phyloP scores from a whole-genome alignment of 495 filamentous ascomycete species.

The Bacidia rubella region DNA sequence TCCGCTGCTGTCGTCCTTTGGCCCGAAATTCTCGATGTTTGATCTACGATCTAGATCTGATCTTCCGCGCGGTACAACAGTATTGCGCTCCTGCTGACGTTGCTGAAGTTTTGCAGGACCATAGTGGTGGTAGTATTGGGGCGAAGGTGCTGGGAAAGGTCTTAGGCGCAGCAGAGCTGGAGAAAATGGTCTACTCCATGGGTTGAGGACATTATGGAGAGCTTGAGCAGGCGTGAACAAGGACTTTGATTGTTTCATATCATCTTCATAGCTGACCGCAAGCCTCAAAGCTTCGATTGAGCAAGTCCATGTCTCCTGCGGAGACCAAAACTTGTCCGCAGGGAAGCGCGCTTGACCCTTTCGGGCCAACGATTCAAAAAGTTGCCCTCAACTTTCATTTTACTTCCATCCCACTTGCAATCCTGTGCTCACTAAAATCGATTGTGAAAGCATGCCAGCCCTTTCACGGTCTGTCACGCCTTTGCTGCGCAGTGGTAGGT shows the following conservation, averaged over 20 bases:
- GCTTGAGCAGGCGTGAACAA: not conserved
- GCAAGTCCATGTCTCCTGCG: too few relatives aligned
- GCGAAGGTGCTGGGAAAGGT: not conserved
- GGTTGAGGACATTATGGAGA: not conserved
- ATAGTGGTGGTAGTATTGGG: not conserved
- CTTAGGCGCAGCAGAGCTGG: not conserved
- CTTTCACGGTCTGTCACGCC: slow-evolving; percentile 53
- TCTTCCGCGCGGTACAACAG: not conserved
- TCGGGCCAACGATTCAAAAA: slow-evolving; percentile 1
- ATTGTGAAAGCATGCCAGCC: slow-evolving; percentile 37
- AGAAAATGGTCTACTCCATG: not conserved
- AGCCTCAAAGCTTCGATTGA: too few relatives aligned
- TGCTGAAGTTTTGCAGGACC: not conserved
- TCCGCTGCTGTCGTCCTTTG: not conserved
- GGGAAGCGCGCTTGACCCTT: slow-evolving; percentile 3
- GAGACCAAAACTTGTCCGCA: not conserved
- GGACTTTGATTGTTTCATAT: not conserved
- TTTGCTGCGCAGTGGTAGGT: slow-evolving; percentile 53
- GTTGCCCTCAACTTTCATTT: not conserved
- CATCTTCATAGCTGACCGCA: not conserved
- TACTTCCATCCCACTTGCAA: too few relatives aligned
- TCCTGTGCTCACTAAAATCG: too few relatives aligned
- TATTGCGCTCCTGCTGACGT: not conserved
- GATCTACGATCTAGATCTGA: not conserved
- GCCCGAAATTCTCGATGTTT: not conserved